Evolutionary conservation across 768 basidiomycete species (phyloP), one percentile per base, ranked within the genome.

Genomic region (Leccinum aurantiacum): DNA sequence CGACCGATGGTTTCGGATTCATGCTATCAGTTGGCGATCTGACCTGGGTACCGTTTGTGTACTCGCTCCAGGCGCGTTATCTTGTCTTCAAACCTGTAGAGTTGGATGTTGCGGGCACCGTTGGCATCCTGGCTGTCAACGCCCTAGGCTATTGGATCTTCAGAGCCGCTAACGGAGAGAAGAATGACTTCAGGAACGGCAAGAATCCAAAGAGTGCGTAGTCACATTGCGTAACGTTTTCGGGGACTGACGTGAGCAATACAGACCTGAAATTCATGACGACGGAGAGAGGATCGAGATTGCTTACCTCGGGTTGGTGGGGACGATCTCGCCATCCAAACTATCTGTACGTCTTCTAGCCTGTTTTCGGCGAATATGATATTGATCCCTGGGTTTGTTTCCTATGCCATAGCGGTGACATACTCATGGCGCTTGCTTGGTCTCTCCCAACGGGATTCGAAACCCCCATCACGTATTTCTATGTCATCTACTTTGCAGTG

Each of bases 231-330:
- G 19, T 51, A 15, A 14, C 3, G 14, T 13, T 58, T 44, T 13
- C 35, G 4, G 53, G 33, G 31, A 38, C 27, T 63, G 54, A 70
- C 47, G n/a, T 50, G 8, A 17, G 17, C 1, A 31, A 51, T 27
- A 51, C 52, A 96, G 95, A 91, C 70, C 78, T 96, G 19, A 76
- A 82, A 62, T 95, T 77, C 69, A 84, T 98, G 72, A 80, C 84
- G 46, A 98, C 97, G 2, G 83, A 86, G 63, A 83, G 85, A 17
- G 97, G 97, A 14, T 88, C 92, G 3, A 97, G 93, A 73, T 81
- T 99, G 35, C 82, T 99, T 27, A 96, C 87, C 29, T 92, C 91
- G 4, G 97, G 97, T 7, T 98, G 97, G 97, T 99, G 97, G 97
- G 96, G 95, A 9, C 75, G 82, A 53, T 95, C 91, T 0, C 84